Evolutionary conservation across 2,329 filamentous ascomycete species (phyloP), one percentile per base, ranked within the genome.

Genomic region (Cladosporium sp.): DNA sequence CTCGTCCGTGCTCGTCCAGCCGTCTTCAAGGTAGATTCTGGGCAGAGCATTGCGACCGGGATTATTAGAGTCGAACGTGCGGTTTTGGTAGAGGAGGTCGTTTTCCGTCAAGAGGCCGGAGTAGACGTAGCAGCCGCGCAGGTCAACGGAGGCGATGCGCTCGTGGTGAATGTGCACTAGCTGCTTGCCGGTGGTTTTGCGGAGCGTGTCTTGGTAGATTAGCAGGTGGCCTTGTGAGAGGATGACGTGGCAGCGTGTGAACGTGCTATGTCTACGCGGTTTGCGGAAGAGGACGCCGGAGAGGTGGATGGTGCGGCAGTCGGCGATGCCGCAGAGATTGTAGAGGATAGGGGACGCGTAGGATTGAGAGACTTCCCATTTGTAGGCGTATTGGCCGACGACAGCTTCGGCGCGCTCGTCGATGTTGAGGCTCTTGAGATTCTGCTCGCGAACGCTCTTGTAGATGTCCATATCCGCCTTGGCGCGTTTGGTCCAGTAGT

Each of bases 351-450:
- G 80, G 1, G 80, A 85, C n/a, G 85, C 83, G 62, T 80, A 80
- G 1, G 83, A 82, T 61, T 84, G 80, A 15, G 77, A 82, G 20
- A 88, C 84, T 68, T 88, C 85, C 85, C 85, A 88, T 65, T 88
- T 87, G 62, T 78, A 75, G 0, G 84, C 84, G 65, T 84, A 87
- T 65, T 87, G 84, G 9, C 85, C 85, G n/a, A 88, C 71, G 42
- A 81, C 72, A 0, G 85, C 84, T 70, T 88, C 85, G 62, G 81
- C 77, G 62, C 84, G 81, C 66, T 88, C 85, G 65, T 88, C 84
- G 57, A 88, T 85, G 50, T 82, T 80, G 51, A 88, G 75, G 5
- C 78, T 73, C 40, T 80, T 74, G 32, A 88, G 75, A 61, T 88
- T 88, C 53, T 78, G 77, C 53, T 77, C 73, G 19, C 85, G 79